Evolutionary conservation across 352 stramenopile species (phyloP).

Genomic region (Lagenidium giganteum): DNA sequence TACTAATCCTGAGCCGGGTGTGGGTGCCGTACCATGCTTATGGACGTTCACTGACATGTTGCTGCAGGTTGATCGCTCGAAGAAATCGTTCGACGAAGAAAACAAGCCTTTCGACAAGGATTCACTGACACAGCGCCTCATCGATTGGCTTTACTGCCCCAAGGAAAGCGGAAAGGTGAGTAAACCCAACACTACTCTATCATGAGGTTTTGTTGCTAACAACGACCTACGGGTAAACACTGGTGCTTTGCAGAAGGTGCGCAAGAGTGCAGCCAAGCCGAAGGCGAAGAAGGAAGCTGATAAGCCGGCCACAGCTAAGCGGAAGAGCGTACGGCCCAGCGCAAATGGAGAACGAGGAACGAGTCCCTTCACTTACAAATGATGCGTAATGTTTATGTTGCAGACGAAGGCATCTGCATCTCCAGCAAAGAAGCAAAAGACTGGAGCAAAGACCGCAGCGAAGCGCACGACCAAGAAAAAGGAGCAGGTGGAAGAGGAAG

Average conservation of each 20-base stretch:
- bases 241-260: slow-evolving; percentile 37
- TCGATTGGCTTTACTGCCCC: slow-evolving; percentile 72
- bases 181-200: no score
- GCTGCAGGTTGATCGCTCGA: slow-evolving; percentile 69
- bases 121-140: slow-evolving; percentile 50
- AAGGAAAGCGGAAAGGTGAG: slow-evolving; percentile 47
- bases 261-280: slow-evolving; percentile 19
- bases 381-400: no score
- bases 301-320: slow-evolving; percentile 5
- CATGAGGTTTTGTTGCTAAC: no score
- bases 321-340: slow-evolving; percentile 17
- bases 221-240: no score
- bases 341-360: no score
- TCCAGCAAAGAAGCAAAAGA: slow-evolving; percentile 22
- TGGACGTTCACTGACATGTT: background rate
- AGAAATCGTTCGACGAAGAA: slow-evolving; percentile 79
- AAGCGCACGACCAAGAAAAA: slow-evolving; percentile 6
- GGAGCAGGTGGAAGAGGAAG: slow-evolving; percentile 16
- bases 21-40: background rate
- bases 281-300: slow-evolving; percentile 19
- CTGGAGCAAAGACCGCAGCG: slow-evolving; percentile 18
- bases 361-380: no score
- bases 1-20: background rate
- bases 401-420: slow-evolving; percentile 13
- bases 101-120: slow-evolving; percentile 58